Conservation (phyloP, 164 flowering plant species). For the Taxillus chinensis region DNA sequence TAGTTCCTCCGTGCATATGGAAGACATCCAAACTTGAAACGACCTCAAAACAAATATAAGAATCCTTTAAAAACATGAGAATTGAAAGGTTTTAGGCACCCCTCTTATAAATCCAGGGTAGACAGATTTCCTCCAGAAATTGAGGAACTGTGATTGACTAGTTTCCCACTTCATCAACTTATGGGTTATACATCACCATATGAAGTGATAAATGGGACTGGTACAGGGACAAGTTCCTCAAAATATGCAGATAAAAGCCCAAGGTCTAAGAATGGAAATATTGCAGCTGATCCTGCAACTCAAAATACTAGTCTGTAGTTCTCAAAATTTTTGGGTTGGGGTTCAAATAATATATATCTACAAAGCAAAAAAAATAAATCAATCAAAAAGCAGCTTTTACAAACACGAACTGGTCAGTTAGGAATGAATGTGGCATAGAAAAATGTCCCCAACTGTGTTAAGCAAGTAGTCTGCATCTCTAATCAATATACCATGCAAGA, state of each 20-base stretch:
- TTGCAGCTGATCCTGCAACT: no score
- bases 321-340: not conserved
- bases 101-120: constrained; percentile 10
- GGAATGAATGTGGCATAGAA: no score
- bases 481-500: no score
- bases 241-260: no score
- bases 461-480: no score
- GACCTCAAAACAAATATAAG: constrained; percentile 8
- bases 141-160: constrained; percentile 13
- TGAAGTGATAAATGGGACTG: constrained; percentile 19
- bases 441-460: no score
- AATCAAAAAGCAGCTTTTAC: no score
- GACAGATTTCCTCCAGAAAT: constrained; percentile 17
- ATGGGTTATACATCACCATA: constrained; percentile 75
- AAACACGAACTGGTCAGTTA: no score
- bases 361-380: no score
- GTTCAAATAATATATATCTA: no score
- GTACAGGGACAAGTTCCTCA: not conserved
- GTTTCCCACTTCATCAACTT: constrained; percentile 61
- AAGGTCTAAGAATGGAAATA: no score
- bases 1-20: constrained; percentile 8
- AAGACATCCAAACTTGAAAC: constrained; percentile 6
- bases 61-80: constrained; percentile 8
- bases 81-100: constrained; percentile 7
- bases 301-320: not conserved